Base-by-base conservation (phyloP, 2,329 filamentous ascomycete genomes). In the Aspergillus fumigatus region DNA sequence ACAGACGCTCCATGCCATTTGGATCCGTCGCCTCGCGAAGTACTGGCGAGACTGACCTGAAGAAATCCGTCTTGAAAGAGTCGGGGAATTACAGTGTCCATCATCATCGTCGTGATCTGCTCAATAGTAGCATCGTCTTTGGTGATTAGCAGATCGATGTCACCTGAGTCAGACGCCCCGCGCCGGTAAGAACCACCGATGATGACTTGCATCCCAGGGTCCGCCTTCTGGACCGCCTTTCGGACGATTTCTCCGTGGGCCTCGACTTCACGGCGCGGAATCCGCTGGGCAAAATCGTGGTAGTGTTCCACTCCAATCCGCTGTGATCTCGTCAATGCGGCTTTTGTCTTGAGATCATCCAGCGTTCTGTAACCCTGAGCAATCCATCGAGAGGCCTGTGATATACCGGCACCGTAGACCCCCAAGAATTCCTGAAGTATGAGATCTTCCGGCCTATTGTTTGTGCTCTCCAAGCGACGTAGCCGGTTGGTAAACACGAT, bases 1-100 rank as follows among this genome's bases (percentile, higher is more conserved):
- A 86, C 83, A 41, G 88, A 94, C 52, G 89, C 92, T 3, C 93
- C 92, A 62, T 95, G 90, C 90, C 91, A 97, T 75, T 94, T 95
- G 25, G 86, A 88, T 0, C 88, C 88, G 23, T 83, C 78, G 8
- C 73, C 72, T 27, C 77, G 76, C n/a, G 75, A 75, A 7, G 75
- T 76, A 6, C 82, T 81, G 0, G 90, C 87, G 8, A 97, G 81
- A 1, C 82, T 80, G 1, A 81, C 85, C 51, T 88, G 87, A 3
- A 97, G 79, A 65, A 96, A 95, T 0, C 78, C 81, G 4, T 78
- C 70, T 1, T 72, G 65, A 43, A 84, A 84, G 8, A 97, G 81
- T 0, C 73, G 70, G 0, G 79, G 79, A 0, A 96, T 79, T 6
- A 97, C 80, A 2, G 70, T 73, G 8, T 85, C 78, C 23, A 94